These are phyloP conservation scores for Moesziomyces parantarcticus DNA, from an alignment of 1,284 basidiomycete species.

Conservation along the genomic window DNA sequence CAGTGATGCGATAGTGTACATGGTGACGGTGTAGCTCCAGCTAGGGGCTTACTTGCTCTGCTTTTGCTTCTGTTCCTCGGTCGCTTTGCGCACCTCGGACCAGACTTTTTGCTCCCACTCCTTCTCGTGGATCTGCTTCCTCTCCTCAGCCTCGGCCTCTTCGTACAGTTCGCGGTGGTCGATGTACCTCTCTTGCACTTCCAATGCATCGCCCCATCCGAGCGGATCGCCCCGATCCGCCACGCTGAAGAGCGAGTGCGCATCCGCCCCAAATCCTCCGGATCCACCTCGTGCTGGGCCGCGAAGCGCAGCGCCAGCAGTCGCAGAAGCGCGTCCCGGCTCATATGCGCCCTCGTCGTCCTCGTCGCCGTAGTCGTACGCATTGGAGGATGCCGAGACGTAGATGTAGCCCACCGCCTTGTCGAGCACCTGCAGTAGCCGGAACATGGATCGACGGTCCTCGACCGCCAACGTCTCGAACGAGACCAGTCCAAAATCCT, in stretches of 20 bases:
- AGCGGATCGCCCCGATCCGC: constrained; percentile 52
- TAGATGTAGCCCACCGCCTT: constrained; percentile 65
- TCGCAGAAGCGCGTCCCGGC: constrained; percentile 32
- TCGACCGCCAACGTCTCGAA: constrained; percentile 89
- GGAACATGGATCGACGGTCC: constrained; percentile 63
- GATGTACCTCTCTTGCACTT: constrained; percentile 62
- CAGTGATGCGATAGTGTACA: constrained; percentile 6
- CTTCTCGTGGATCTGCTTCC: constrained; percentile 38
- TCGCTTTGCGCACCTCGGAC: constrained; percentile 38
- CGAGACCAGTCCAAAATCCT: constrained; percentile 92
- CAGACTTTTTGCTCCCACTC: constrained; percentile 44
- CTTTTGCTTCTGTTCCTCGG: constrained; percentile 32
- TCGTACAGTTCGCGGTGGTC: constrained; percentile 48
- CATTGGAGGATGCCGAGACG: constrained; percentile 12
- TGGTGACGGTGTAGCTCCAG: too few relatives aligned
- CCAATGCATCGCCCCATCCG: constrained; percentile 57
- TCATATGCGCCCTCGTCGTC: constrained; percentile 38
- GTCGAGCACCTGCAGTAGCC: constrained; percentile 60
- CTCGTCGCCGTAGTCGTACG: constrained; percentile 19
- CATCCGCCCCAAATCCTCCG: too few relatives aligned
- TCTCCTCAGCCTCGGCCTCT: constrained; percentile 33
- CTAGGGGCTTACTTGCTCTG: not conserved
- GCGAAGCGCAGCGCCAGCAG: constrained; percentile 30
- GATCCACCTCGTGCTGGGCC: constrained; percentile 13
- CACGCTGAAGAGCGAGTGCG: constrained; percentile 53